Conservation (phyloP, 2,329 filamentous ascomycete species). For the Coniosporium tulheliwenetii region DNA sequence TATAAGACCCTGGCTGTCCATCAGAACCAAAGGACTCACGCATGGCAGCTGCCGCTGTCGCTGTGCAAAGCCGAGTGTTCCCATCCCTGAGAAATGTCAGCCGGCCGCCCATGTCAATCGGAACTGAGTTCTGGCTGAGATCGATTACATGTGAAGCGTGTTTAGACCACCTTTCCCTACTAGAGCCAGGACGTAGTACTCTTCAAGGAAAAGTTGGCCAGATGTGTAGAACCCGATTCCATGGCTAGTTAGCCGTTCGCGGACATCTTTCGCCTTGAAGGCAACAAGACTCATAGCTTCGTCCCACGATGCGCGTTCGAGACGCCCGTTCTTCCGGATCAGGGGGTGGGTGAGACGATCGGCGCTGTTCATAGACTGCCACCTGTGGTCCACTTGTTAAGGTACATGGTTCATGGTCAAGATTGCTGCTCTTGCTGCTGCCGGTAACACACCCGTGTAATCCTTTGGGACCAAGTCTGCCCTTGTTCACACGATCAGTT, state of each 20-base stretch:
- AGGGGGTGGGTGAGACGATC: slow-evolving; percentile 18
- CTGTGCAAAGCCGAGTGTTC: slow-evolving; percentile 23
- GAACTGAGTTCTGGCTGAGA: too few relatives aligned
- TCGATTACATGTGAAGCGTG: slow-evolving; percentile 19
- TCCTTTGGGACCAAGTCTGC: slow-evolving; percentile 19
- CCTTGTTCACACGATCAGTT: slow-evolving; percentile 19
- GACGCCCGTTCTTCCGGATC: slow-evolving; percentile 17
- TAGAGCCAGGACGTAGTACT: slow-evolving; percentile 23
- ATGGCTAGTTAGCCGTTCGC: slow-evolving; percentile 17
- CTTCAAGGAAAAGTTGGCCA: slow-evolving; percentile 22
- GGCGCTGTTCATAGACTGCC: slow-evolving; percentile 11
- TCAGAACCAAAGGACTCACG: slow-evolving; percentile 22
- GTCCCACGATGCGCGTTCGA: slow-evolving; percentile 20
- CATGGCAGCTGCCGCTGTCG: slow-evolving; percentile 23
- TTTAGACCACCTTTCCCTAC: slow-evolving; percentile 22
- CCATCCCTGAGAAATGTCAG: slow-evolving; percentile 15
- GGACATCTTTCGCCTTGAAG: slow-evolving; percentile 13
- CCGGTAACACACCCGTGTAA: slow-evolving; percentile 12
- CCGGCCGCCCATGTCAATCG: slow-evolving; percentile 1
- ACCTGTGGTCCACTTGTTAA: slow-evolving; percentile 8
- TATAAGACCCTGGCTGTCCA: slow-evolving; percentile 21
- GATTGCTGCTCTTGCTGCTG: too few relatives aligned
- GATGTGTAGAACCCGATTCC: slow-evolving; percentile 23
- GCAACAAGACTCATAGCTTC: slow-evolving; percentile 22
- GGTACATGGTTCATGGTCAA: too few relatives aligned